These are phyloP conservation scores for Saprolegnia diclina DNA, from an alignment of 352 stramenopile species.

Conservation along the genomic window DNA sequence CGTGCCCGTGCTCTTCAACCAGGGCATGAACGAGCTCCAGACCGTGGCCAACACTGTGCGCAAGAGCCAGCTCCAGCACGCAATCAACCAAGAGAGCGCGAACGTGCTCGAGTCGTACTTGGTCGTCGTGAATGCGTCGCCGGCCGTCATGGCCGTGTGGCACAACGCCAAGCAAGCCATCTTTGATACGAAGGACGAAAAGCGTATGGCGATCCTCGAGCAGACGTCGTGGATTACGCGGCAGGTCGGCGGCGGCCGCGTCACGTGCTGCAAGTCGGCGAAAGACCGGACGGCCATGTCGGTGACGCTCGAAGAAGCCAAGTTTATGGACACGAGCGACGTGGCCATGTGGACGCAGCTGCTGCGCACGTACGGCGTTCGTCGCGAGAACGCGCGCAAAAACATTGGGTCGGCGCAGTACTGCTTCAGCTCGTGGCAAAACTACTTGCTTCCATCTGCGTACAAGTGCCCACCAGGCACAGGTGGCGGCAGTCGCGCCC, in stretches of 20 bases:
- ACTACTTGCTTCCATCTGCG: conserved; percentile 71
- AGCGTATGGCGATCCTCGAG: conserved; percentile 68
- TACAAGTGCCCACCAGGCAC: conserved; percentile 66
- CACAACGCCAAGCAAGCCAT: conserved; percentile 30
- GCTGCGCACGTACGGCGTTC: conserved; percentile 66
- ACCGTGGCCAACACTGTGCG: conserved; percentile 87
- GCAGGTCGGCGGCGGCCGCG: conserved; percentile 81
- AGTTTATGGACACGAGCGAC: conserved; percentile 35
- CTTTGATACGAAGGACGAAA: conserved; percentile 38
- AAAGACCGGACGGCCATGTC: conserved; percentile 98
- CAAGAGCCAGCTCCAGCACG: conserved; percentile 62
- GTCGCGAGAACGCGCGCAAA: conserved; percentile 79
- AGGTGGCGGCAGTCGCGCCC: conserved; percentile 52
- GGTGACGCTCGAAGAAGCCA: conserved; percentile 90
- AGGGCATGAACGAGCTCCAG: conserved; percentile 92
- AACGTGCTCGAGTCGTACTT: conserved; percentile 55
- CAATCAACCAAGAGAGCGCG: conserved; percentile 77
- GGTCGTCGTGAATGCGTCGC: not conserved
- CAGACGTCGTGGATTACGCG: conserved; percentile 66
- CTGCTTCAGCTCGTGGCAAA: conserved; percentile 75
- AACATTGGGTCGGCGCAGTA: conserved; percentile 84
- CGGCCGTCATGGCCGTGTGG: conserved; percentile 25
- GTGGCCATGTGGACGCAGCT: conserved; percentile 40
- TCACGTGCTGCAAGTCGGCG: conserved; percentile 96
- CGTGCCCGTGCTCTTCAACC: conserved; percentile 75